Conservation (phyloP, 2,329 filamentous ascomycete species). For the Xylariaceae sp. region DNA sequence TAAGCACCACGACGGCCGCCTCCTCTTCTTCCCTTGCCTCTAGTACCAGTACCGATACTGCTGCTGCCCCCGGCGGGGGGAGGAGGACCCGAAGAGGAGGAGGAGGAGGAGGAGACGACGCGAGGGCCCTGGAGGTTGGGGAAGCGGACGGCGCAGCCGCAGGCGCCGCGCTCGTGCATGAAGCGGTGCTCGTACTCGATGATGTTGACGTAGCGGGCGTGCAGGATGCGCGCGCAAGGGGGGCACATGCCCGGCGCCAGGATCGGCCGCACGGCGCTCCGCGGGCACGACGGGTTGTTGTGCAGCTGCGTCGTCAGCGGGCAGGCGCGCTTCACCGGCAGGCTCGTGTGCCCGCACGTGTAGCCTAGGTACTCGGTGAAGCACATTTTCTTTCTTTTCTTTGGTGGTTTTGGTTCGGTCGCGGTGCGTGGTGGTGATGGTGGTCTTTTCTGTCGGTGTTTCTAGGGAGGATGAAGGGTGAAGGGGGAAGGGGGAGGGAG, state of each 20-base stretch:
- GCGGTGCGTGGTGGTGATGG: no score
- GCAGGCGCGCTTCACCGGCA: slow-evolving; percentile 45
- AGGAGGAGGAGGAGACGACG: slow-evolving; percentile 21
- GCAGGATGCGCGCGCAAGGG: slow-evolving; percentile 43
- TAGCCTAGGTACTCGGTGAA: slow-evolving; percentile 50
- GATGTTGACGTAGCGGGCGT: slow-evolving; percentile 44
- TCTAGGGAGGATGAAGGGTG: no score
- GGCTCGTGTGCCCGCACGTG: slow-evolving; percentile 50
- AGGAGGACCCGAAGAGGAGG: no score
- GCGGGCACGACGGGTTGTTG: slow-evolving; percentile 41
- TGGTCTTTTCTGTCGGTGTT: no score
- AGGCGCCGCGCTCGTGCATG: slow-evolving; percentile 49
- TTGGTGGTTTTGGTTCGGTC: not conserved
- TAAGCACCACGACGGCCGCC: no score
- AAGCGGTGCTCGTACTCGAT: slow-evolving; percentile 47
- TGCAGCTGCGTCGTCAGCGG: slow-evolving; percentile 45
- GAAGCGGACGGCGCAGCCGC: slow-evolving; percentile 43
- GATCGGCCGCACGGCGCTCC: slow-evolving; percentile 36
- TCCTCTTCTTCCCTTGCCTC: no score
- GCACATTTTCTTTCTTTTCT: slow-evolving; percentile 43
- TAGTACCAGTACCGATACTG: not conserved
- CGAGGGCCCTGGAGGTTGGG: slow-evolving; percentile 41
- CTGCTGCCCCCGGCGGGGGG: not conserved
- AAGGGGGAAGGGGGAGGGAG: no score
- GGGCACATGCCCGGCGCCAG: slow-evolving; percentile 42